phyloP scores from a whole-genome alignment of 306 rosid genomes.

The Herpetospermum pedunculosum region DNA sequence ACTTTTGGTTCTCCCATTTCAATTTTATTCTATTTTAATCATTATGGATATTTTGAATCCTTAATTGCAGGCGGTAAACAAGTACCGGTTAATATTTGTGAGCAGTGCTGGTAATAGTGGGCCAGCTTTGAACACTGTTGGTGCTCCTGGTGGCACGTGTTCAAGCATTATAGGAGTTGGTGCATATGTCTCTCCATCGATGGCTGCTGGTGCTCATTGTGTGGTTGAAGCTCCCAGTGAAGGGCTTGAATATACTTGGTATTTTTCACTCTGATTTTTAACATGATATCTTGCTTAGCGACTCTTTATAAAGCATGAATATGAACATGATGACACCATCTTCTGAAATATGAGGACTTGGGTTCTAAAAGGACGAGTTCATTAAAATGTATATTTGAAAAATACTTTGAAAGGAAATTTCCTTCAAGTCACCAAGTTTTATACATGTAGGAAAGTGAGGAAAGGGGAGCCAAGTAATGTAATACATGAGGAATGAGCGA shows the following conservation, averaged over 20 bases:
- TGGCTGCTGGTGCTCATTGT: slow-evolving; percentile 99
- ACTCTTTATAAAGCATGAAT: neutral
- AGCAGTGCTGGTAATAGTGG: slow-evolving; percentile 99
- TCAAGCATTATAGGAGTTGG: slow-evolving; percentile 93
- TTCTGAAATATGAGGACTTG: neutral
- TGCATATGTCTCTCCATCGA: slow-evolving; percentile 91
- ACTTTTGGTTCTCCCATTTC: neutral
- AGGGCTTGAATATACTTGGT: slow-evolving; percentile 99
- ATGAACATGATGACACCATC: neutral
- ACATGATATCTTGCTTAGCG: slow-evolving; percentile 6
- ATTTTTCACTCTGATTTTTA: slow-evolving; percentile 17
- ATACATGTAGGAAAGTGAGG: neutral
- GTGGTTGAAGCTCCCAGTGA: slow-evolving; percentile 83
- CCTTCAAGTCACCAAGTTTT: neutral
- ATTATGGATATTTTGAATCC: slow-evolving; percentile 14
- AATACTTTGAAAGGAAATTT: neutral
- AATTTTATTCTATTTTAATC: slow-evolving; percentile 17
- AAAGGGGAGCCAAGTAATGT: neutral
- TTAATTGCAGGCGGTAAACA: slow-evolving; percentile 65
- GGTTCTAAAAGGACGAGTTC: neutral
- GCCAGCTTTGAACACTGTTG: slow-evolving; percentile 93
- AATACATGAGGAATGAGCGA: neutral
- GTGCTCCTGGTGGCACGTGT: slow-evolving; percentile 98
- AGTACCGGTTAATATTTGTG: slow-evolving; percentile 70
- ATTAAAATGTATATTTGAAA: neutral